phyloP scores from a whole-genome alignment of 768 basidiomycete genomes.

The Lyophyllum atratum region DNA sequence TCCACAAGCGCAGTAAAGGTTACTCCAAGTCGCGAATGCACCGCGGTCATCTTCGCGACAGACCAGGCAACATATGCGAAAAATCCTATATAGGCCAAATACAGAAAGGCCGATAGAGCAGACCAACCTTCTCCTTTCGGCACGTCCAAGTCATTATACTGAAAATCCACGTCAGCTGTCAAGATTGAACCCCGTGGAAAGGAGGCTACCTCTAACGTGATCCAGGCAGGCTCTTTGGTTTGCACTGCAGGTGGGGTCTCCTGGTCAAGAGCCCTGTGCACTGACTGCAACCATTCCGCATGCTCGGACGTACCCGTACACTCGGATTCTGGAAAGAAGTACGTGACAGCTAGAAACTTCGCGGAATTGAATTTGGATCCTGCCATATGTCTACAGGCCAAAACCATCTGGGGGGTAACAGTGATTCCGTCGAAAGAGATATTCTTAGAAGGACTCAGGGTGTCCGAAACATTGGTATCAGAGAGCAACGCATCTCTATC shows the following conservation, averaged over 20 bases:
- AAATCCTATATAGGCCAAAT: constrained; percentile 76
- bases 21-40: constrained; percentile 89
- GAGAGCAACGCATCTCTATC: constrained; percentile 53
- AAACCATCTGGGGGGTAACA: constrained; percentile 73
- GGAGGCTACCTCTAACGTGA: constrained; percentile 45
- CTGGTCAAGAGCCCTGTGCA: constrained; percentile 40
- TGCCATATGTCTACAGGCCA: constrained; percentile 63
- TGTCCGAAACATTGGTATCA: constrained; percentile 59
- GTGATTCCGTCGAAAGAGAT: constrained; percentile 63
- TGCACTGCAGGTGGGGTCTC: constrained; percentile 32
- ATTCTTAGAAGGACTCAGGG: constrained; percentile 55
- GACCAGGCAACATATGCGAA: constrained; percentile 75
- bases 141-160: constrained; percentile 54
- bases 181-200: not conserved
- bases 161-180: constrained; percentile 1
- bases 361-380: constrained; percentile 61
- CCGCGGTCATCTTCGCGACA: constrained; percentile 75
- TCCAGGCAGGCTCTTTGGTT: constrained; percentile 39
- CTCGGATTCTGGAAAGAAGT: constrained; percentile 77
- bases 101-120: constrained; percentile 70
- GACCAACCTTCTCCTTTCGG: constrained; percentile 50
- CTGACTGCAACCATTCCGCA: constrained; percentile 58
- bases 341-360: constrained; percentile 75
- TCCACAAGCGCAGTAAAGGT: constrained; percentile 94
- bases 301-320: constrained; percentile 68